These are phyloP conservation scores for Nicotiana attenuata DNA, from an alignment of 257 asterid genomes.

Conservation along the genomic window DNA sequence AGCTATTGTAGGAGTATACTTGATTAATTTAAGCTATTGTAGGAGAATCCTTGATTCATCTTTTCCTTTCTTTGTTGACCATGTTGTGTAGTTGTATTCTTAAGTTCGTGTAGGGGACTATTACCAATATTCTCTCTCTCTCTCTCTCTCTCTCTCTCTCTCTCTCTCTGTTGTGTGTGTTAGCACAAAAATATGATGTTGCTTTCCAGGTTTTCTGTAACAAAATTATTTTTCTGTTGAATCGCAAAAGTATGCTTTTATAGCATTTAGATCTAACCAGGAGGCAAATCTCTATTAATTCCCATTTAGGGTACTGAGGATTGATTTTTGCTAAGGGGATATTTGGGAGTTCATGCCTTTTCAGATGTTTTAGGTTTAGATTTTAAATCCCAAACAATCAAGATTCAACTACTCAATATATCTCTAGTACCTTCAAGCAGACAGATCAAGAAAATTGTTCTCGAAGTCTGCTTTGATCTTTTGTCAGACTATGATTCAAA, in stretches of 20 bases:
- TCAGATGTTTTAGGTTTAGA: background rate
- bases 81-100: background rate
- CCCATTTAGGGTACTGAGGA: too few relatives aligned
- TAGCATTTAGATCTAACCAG: background rate
- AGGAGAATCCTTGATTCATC: constrained; percentile 4
- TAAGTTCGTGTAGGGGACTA: background rate
- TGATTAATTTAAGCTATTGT: constrained; percentile 1
- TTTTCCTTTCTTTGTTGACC: background rate
- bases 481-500: too few relatives aligned
- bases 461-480: background rate
- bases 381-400: background rate
- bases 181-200: too few relatives aligned
- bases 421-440: background rate
- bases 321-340: too few relatives aligned
- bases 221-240: too few relatives aligned
- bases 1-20: background rate
- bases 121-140: too few relatives aligned
- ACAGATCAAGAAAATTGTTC: background rate
- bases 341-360: background rate
- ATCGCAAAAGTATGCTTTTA: too few relatives aligned
- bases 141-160: too few relatives aligned
- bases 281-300: background rate
- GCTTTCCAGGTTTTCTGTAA: too few relatives aligned
- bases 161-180: too few relatives aligned
- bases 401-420: background rate